Base-by-base conservation (phyloP, 106 monocot species). In the Dendrobium catenatum region DNA sequence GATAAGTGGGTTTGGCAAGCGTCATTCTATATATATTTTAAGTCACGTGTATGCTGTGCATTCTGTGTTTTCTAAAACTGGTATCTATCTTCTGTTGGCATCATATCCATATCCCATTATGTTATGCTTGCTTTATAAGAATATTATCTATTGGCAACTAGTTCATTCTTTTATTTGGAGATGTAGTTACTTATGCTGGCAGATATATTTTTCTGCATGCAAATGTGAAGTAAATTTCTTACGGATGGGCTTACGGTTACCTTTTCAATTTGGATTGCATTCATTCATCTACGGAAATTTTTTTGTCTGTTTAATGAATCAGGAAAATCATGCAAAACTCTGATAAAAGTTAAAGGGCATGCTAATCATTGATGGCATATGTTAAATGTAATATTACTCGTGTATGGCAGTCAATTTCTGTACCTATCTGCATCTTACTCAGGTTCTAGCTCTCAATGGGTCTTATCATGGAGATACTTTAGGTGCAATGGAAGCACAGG, bases 401-500 rank as follows among this genome's bases (percentile, higher is more conserved):
- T 19, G 16, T 43, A n/a, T 73, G 72, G 40, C 29, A 73, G 16
- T 74, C 11, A 42, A 19, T 74, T 43, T 43, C 42, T 44, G 20
- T 74, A n/a, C 74, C 10, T 40, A 17, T 40, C 4, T 73, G 15
- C 68, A 40, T 73, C 16, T 27, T 11, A 73, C 20, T 81, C 78
- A 99, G 98, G 93, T 99, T 79, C 82, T 99, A 49, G 95, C 98
- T 85, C 88, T 99, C 42, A 89, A 82, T 87, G 98, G 98, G 82
- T 95, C 94, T 49, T 99, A 99, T 86, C 98, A 99, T 78, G 95
- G 98, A 55, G 98, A 99, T 85, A 99, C 98, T 78, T 87, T 99
- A 77, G 98, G 98, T 80, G 98, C 98, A 46, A 99, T 99, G 98
- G 98, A 99, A 89, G 93, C 98, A 20, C 98, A 99, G 75, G 91